Evolutionary conservation across 352 stramenopile genomes (phyloP), one percentile per base, ranked within the genome.

Genomic region (Phytopythium delawarense): DNA sequence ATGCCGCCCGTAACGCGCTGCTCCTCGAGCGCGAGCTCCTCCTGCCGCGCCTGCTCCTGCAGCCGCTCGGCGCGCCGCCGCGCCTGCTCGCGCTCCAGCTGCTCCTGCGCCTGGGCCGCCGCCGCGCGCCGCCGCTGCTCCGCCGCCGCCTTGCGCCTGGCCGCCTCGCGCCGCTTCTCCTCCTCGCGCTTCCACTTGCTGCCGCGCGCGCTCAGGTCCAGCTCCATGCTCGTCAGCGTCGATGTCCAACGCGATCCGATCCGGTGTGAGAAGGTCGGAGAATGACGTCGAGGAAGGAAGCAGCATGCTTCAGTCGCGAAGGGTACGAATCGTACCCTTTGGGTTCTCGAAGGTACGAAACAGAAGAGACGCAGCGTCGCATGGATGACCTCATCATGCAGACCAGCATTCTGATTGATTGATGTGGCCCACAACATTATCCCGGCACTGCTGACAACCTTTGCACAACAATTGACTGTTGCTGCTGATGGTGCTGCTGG

Each of bases 181-280:
- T 89, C 72, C 62, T 91, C 82, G 21, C 71, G 76, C 63, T 73
- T 88, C 78, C 78, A 89, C 67, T 89, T 89, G 69, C 78, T 66
- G 67, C 74, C 78, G 70, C 82, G 82, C 1, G 72, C 60, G 60
- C 81, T 89, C 64, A 91, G 66, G 55, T 91, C 82, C 68, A 91
- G 71, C 63, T 91, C 82, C 82, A 91, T 89, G 61, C 39, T 45
- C 39, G 44, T 13, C 16, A 16, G 6, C 15, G 21, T 5, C 45
- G 45, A 25, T 52, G 45, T 32, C 6, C 4, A n/a, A 18, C 5
- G 39, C 7, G 18, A n/a, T 45, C 2, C 3, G 12, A 8, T 15
- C 16, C 15, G 37, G 1, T 8, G 3, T 45, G 13, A 5, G 13
- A 44, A 16, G 13, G 37, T 45, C 4, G 16, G 16, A 5, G 39